Percentiles rank a stretch among this genome's conserved stretches.
phyloP scores from a whole-genome alignment of 2,329 filamentous ascomycete species.

The Cyanodermella asteris region DNA sequence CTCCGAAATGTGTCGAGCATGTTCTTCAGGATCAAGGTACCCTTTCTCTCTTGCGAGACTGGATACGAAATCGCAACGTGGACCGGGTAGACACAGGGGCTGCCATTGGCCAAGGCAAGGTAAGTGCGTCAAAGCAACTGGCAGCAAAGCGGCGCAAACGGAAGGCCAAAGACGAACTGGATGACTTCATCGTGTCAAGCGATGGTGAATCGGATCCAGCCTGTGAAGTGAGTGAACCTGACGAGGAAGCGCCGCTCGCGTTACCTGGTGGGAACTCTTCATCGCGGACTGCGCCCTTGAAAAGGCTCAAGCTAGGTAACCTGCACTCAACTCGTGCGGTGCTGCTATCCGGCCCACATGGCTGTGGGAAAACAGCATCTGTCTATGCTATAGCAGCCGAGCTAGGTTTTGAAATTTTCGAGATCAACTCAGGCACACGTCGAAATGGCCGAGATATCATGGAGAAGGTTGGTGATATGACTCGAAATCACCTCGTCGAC shows the following conservation, averaged over 20 bases:
- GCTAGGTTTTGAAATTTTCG: conserved; percentile 80
- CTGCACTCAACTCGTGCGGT: conserved; percentile 39
- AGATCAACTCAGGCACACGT: conserved; percentile 68
- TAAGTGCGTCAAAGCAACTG: conserved; percentile 10
- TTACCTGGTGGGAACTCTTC: conserved; percentile 23
- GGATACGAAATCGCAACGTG: conserved; percentile 58
- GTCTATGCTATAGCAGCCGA: conserved; percentile 85
- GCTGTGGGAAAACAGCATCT: conserved; percentile 81
- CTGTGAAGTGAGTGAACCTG: conserved; percentile 43
- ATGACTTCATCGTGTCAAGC: conserved; percentile 60
- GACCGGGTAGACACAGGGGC: conserved; percentile 40
- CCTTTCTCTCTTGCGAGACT: conserved; percentile 49
- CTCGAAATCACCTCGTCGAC: conserved; percentile 79
- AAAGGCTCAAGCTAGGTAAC: background rate
- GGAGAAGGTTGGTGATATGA: conserved; percentile 92
- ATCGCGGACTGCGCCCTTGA: conserved; percentile 29
- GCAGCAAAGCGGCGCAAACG: conserved; percentile 35
- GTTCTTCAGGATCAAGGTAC: conserved; percentile 59
- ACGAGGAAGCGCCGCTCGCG: conserved; percentile 18
- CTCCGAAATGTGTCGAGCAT: conserved; percentile 43
- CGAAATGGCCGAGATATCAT: conserved; percentile 75
- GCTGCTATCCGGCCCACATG: conserved; percentile 72
- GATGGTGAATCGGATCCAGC: conserved; percentile 52
- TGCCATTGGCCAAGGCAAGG: conserved; percentile 8
- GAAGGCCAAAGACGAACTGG: conserved; percentile 47